Evolutionary conservation across 2,329 filamentous ascomycete genomes (phyloP).

Genomic region (Colletotrichum chlorophyti): DNA sequence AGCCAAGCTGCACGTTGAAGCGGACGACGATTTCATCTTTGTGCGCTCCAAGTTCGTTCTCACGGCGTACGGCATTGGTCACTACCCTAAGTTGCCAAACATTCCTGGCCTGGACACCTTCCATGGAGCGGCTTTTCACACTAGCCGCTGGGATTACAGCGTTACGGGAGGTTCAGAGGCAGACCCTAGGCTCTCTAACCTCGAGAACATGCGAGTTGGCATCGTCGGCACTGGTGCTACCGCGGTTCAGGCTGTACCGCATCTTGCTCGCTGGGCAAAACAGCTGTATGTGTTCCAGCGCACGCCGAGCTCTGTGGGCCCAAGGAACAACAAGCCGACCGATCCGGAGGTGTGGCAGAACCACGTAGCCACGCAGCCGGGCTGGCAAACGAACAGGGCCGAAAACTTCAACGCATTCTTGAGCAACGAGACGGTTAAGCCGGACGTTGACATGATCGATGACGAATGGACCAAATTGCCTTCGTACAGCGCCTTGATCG

Average conservation of each 20-base stretch:
- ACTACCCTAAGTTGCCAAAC: slow-evolving; percentile 49
- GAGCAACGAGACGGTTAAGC: slow-evolving; percentile 40
- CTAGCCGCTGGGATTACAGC: slow-evolving; percentile 51
- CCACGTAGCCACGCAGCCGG: slow-evolving; percentile 41
- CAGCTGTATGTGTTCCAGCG: slow-evolving; percentile 62
- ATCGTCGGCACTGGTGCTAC: slow-evolving; percentile 59
- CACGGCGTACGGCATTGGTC: slow-evolving; percentile 44
- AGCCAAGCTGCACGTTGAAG: slow-evolving; percentile 31
- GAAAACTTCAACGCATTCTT: slow-evolving; percentile 46
- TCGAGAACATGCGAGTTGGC: slow-evolving; percentile 53
- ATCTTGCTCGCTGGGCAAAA: slow-evolving; percentile 47
- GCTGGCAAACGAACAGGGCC: slow-evolving; percentile 57
- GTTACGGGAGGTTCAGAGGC: slow-evolving; percentile 48
- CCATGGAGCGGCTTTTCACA: slow-evolving; percentile 50
- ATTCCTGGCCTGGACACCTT: slow-evolving; percentile 46
- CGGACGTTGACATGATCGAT: slow-evolving; percentile 47
- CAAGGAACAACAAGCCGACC: slow-evolving; percentile 46
- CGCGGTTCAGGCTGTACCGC: slow-evolving; percentile 50
- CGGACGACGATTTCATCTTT: slow-evolving; percentile 30
- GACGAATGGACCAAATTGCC: slow-evolving; percentile 55
- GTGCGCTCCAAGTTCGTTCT: slow-evolving; percentile 42
- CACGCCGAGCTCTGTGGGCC: slow-evolving; percentile 52
- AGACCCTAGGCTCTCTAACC: slow-evolving; percentile 47
- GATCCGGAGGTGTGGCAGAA: slow-evolving; percentile 47
- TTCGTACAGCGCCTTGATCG: slow-evolving; percentile 45